Evolutionary conservation across 176 grass and related monocot genomes (phyloP), one percentile per base, ranked within the genome.

Genomic region (Oryza glumipatula): DNA sequence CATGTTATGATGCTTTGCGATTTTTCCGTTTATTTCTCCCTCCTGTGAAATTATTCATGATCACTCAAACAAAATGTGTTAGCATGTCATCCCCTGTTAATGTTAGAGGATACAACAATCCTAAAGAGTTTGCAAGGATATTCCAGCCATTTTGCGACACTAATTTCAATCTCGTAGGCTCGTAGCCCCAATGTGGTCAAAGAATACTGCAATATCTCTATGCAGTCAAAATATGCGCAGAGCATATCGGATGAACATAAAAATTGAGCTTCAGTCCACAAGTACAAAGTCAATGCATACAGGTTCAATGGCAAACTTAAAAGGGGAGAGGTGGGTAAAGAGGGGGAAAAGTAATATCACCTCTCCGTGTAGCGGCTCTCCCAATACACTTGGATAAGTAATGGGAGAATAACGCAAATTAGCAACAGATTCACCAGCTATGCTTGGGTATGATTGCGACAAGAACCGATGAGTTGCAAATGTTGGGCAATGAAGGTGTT

Each of bases 281-380:
- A 21, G 67, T 74, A 32, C 86, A 43, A 58, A 78, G 26, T 17
- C 48, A 69, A 79, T 38, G n/a, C 6, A 83, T 24, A 60, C 21
- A 63, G 67, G 28, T 15, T n/a, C 22, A 86, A 86, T 81, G 48
- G 22, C 36, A 79, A 63, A 36, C 23, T 74, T 83, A 45, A 74
- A 83, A 39, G 19, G 61, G 67, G 35, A 63, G 13, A 68, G 41
- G 41, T 1, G 0, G 44, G 36, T 72, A 71, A 75, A 86, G 43
- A 44, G 43, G 43, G 41, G 44, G 77, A 72, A 87, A 70, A 33
- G 54, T 48, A 81, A 68, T 11, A 78, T 81, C 72, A 98, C 96
- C 93, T 98, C 96, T 85, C 96, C 96, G 89, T 98, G 93, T 76
- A 98, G 79, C 65, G 93, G 93, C 78, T 98, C 96, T 75, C 96